Evolutionary conservation across 352 stramenopile species (phyloP).

Genomic region (Phytophthora multivora): DNA sequence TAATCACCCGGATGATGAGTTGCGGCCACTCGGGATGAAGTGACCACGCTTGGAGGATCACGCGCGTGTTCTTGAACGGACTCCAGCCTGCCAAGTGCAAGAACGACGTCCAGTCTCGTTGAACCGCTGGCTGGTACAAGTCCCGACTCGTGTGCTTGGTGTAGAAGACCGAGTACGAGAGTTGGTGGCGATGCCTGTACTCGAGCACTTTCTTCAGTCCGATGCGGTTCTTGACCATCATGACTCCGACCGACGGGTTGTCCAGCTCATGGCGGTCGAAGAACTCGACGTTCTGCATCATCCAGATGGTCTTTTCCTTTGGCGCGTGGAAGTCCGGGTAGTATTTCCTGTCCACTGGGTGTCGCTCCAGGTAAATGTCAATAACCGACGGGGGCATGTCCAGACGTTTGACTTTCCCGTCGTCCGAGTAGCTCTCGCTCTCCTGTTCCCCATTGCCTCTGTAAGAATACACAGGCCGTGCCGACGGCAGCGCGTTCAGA

Average conservation of each 20-base stretch:
- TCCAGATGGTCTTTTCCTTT: slow-evolving; percentile 79
- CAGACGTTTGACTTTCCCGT: slow-evolving; percentile 25
- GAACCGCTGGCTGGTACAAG: slow-evolving; percentile 53
- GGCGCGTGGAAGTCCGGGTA: slow-evolving; percentile 58
- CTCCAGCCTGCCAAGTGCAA: slow-evolving; percentile 73
- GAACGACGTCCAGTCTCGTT: slow-evolving; percentile 79
- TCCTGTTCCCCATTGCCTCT: slow-evolving; percentile 40
- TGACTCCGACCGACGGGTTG: slow-evolving; percentile 74
- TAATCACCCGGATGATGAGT: slow-evolving; percentile 73
- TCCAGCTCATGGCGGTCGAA: slow-evolving; percentile 81
- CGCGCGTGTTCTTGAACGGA: slow-evolving; percentile 79
- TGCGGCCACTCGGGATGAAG: slow-evolving; percentile 75
- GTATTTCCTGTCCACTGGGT: slow-evolving; percentile 77
- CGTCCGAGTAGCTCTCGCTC: slow-evolving; percentile 8
- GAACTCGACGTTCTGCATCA: slow-evolving; percentile 88
- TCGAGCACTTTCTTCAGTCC: slow-evolving; percentile 83
- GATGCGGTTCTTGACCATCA: slow-evolving; percentile 86
- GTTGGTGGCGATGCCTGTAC: slow-evolving; percentile 73
- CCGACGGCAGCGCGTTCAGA: slow-evolving; percentile 68
- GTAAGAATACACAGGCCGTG: slow-evolving; percentile 59
- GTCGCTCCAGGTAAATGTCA: slow-evolving; percentile 79
- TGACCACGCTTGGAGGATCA: slow-evolving; percentile 74
- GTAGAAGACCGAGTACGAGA: slow-evolving; percentile 83
- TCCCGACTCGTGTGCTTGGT: slow-evolving; percentile 84
- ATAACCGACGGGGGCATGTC: slow-evolving; percentile 75